Percentiles rank a stretch among this genome's conserved stretches.
These are phyloP conservation scores for Dothiorella sarmentorum DNA, from an alignment of 2,329 filamentous ascomycete species.

Conservation along the genomic window DNA sequence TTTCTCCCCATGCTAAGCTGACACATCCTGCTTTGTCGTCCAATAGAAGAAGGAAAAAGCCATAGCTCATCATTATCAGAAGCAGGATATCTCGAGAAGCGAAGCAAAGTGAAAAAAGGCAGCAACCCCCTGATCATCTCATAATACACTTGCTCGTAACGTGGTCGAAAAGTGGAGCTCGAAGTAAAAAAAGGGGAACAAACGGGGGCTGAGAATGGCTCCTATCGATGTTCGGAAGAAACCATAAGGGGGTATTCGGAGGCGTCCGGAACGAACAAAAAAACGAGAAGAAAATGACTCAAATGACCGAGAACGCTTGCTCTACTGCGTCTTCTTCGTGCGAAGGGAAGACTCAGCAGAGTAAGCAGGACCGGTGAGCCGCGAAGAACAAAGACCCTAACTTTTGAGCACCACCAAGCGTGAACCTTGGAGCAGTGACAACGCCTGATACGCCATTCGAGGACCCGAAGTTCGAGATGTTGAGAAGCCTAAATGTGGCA, in stretches of 20 bases:
- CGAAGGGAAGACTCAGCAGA: background rate
- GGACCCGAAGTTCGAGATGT: slow-evolving; percentile 6
- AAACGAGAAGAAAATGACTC: background rate
- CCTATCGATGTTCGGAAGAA: slow-evolving; percentile 14
- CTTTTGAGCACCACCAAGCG: slow-evolving; percentile 19
- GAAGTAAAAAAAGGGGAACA: slow-evolving; percentile 5
- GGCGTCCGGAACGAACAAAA: slow-evolving; percentile 4
- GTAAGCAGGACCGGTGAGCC: background rate
- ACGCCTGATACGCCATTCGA: slow-evolving; percentile 18
- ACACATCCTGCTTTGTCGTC: background rate
- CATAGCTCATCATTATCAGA: background rate
- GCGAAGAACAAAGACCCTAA: slow-evolving; percentile 4
- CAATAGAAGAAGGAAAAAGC: background rate
- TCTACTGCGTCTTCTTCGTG: background rate
- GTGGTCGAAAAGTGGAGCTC: background rate
- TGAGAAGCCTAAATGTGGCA: slow-evolving; percentile 5
- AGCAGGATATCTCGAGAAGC: background rate
- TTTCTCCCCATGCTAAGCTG: background rate
- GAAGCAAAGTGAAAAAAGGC: background rate
- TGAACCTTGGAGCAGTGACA: slow-evolving; percentile 2
- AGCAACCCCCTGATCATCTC: slow-evolving; percentile 5
- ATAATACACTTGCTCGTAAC: slow-evolving; percentile 16
- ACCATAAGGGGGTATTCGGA: slow-evolving; percentile 17
- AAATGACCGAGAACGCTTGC: background rate
- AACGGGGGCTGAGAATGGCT: slow-evolving; percentile 15